Evolutionary conservation across 345 rosid species (phyloP).

Genomic region (Physaria fendleri): DNA sequence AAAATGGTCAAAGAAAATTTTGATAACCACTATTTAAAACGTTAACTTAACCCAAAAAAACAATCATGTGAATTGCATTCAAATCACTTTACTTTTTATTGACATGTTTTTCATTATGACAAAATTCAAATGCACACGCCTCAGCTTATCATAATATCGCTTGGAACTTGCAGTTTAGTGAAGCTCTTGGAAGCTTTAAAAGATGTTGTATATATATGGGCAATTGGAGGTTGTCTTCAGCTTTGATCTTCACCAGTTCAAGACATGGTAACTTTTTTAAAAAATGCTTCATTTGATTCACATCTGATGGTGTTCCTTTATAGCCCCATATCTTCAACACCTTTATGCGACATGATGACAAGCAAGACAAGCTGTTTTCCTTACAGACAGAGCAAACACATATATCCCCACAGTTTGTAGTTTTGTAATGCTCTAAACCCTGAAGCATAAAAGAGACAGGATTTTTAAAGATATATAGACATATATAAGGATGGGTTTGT

Average conservation of each 20-base stretch:
- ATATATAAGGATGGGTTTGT: not conserved
- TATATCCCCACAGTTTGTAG: not conserved
- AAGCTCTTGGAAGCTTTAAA: not conserved
- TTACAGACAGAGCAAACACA: not conserved
- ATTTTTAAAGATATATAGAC: not conserved
- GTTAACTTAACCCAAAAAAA: no score
- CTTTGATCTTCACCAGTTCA: not conserved
- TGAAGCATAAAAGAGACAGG: not conserved
- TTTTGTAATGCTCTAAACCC: not conserved
- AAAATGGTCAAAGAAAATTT: no score
- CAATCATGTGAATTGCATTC: no score
- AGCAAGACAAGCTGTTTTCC: not conserved
- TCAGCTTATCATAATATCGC: no score
- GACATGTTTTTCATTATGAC: no score
- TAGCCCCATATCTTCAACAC: not conserved
- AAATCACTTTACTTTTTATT: no score
- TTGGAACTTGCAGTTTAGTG: not conserved
- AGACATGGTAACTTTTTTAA: not conserved
- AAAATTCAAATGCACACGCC: no score
- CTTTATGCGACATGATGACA: slow-evolving; percentile 1
- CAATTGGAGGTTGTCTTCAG: not conserved
- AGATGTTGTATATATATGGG: not conserved
- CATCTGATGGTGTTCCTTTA: not conserved
- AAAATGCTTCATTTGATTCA: not conserved
- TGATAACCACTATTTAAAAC: no score